Evolutionary conservation across 208 protist genomes (phyloP).

Genomic region (Acanthamoeba culbertsoni): DNA sequence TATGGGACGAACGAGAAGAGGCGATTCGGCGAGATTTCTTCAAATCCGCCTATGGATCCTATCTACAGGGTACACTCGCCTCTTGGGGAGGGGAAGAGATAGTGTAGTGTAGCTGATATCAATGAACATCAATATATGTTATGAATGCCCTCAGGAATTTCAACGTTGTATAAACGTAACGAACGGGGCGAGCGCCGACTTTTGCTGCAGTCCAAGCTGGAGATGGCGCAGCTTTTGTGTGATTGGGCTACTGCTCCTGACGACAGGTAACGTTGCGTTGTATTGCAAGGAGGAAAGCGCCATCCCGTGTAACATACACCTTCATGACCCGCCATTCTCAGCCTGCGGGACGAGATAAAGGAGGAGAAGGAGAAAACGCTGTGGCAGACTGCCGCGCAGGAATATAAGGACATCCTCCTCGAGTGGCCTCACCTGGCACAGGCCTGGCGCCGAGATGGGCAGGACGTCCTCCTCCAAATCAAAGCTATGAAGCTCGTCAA

Average conservation of each 20-base stretch:
- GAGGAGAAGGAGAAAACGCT: background rate
- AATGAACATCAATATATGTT: background rate
- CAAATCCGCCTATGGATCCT: constrained; percentile 15
- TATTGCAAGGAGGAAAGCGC: too few species aligned
- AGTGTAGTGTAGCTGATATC: background rate
- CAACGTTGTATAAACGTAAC: background rate
- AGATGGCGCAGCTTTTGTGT: background rate
- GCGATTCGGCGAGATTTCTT: background rate
- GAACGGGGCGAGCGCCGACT: background rate
- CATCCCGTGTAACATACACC: background rate
- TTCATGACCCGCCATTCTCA: background rate
- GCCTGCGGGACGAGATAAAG: background rate
- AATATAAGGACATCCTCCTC: background rate
- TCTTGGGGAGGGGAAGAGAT: too few species aligned
- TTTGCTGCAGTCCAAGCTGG: background rate
- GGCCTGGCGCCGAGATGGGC: background rate
- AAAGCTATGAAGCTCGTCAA: background rate
- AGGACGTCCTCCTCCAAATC: background rate
- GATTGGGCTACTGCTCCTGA: background rate
- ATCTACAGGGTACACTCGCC: background rate
- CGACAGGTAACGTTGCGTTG: background rate
- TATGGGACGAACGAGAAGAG: background rate
- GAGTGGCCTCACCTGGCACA: background rate
- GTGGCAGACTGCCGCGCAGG: constrained; percentile 1
- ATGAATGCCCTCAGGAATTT: background rate